Conservation (phyloP, 2,329 filamentous ascomycete genomes). For the Orbilia blumenaviensis region DNA sequence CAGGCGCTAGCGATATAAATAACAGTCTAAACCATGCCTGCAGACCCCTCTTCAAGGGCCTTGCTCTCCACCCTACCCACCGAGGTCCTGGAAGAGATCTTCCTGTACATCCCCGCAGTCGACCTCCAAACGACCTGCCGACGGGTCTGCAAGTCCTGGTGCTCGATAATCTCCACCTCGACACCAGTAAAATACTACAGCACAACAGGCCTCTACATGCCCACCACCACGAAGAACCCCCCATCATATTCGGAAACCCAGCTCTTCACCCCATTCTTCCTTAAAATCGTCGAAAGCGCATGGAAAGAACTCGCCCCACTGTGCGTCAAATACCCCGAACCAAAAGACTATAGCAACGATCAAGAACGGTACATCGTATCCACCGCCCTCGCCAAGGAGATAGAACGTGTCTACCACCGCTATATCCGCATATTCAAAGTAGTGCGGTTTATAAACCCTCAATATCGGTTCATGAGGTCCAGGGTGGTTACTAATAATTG, state of each 20-base stretch:
- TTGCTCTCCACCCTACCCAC: background rate
- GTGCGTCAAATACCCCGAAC: background rate
- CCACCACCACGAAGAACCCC: background rate
- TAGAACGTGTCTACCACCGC: background rate
- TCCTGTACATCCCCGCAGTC: background rate
- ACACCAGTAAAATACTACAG: constrained; percentile 12
- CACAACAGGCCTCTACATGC: background rate
- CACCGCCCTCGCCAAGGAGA: background rate
- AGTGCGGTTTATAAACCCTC: background rate
- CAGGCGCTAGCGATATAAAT: too few species aligned
- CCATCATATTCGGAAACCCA: background rate
- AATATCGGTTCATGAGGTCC: too few species aligned
- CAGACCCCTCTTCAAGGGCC: too few species aligned
- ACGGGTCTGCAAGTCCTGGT: constrained; percentile 16
- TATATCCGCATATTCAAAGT: background rate
- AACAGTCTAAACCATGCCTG: too few species aligned
- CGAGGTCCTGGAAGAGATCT: constrained; percentile 20
- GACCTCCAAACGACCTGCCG: constrained; percentile 5
- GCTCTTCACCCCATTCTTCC: background rate
- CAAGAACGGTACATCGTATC: background rate
- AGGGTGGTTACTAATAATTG: too few species aligned
- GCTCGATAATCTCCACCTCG: background rate
- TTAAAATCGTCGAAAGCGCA: background rate
- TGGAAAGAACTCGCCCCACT: constrained; percentile 14
- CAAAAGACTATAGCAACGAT: background rate